These are phyloP conservation scores for Volvox reticuliferus DNA, from an alignment of 139 green algal species.

Conservation along the genomic window DNA sequence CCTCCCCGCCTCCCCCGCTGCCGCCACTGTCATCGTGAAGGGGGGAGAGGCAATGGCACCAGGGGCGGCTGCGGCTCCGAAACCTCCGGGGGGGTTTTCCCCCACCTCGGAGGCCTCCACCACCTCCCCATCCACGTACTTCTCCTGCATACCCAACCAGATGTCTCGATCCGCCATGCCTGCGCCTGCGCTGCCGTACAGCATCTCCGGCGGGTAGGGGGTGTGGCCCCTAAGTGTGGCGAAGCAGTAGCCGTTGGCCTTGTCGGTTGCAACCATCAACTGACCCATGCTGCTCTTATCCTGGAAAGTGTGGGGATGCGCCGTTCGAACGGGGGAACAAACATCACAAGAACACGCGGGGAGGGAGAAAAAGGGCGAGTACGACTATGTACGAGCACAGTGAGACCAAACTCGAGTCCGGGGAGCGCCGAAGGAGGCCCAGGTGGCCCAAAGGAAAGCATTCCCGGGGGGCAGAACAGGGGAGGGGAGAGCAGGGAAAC, in stretches of 20 bases:
- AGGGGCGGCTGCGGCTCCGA: background rate
- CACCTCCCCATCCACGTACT: slow-evolving; percentile 48
- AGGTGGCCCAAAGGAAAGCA: too few species aligned
- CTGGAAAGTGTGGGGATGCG: slow-evolving; percentile 19
- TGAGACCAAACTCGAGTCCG: too few species aligned
- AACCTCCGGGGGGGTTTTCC: background rate
- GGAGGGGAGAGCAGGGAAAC: too few species aligned
- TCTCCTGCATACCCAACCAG: slow-evolving; percentile 43
- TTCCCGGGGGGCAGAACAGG: too few species aligned
- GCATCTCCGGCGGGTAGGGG: slow-evolving; percentile 54
- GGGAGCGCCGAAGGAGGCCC: too few species aligned
- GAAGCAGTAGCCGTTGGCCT: slow-evolving; percentile 86
- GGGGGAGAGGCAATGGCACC: background rate
- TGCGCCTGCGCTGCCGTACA: slow-evolving; percentile 26
- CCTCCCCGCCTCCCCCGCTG: background rate
- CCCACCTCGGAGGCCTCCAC: background rate
- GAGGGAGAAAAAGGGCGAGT: too few species aligned
- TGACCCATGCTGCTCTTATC: slow-evolving; percentile 72
- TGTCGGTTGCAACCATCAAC: slow-evolving; percentile 79
- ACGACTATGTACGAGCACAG: too few species aligned
- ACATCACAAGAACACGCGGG: too few species aligned
- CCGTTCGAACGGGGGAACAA: too few species aligned
- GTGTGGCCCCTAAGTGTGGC: slow-evolving; percentile 47
- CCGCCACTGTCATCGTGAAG: too few species aligned
- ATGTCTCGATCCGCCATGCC: slow-evolving; percentile 34